Conservation (phyloP, 352 stramenopile genomes). For the Halophytophthora polymorphica region DNA sequence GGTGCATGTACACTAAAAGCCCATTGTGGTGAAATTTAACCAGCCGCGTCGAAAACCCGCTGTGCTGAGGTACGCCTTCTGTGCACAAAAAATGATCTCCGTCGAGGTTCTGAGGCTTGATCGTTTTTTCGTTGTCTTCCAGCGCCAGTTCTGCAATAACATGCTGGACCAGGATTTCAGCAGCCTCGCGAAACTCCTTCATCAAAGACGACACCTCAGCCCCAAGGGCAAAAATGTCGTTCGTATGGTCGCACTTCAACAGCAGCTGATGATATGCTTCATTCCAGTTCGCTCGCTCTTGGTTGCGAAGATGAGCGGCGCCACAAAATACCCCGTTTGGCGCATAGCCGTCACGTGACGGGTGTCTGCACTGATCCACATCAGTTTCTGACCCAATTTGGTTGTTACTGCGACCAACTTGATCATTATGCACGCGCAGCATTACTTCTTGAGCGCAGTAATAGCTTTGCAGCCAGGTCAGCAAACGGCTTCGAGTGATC, state of each 20-base stretch:
- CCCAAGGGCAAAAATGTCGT: slow-evolving; percentile 14
- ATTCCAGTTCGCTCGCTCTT: slow-evolving; percentile 23
- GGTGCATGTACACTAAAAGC: slow-evolving; percentile 35
- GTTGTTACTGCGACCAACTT: slow-evolving; percentile 17
- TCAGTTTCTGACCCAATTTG: slow-evolving; percentile 11
- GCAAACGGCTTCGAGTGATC: slow-evolving; percentile 37
- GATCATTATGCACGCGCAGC: slow-evolving; percentile 3
- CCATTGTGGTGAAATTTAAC: slow-evolving; percentile 30
- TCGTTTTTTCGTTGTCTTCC: slow-evolving; percentile 15
- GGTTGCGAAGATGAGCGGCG: slow-evolving; percentile 10
- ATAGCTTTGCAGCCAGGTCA: slow-evolving; percentile 40
- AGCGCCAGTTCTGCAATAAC: slow-evolving; percentile 40
- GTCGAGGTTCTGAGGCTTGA: slow-evolving; percentile 15
- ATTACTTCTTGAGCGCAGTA: slow-evolving; percentile 33
- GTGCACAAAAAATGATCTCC: slow-evolving; percentile 40
- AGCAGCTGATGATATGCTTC: slow-evolving; percentile 15
- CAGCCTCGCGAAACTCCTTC: slow-evolving; percentile 33
- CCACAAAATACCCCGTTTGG: slow-evolving; percentile 9
- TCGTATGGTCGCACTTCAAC: background rate
- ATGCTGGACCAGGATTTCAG: slow-evolving; percentile 24
- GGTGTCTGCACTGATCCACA: no score
- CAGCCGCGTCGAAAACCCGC: slow-evolving; percentile 2
- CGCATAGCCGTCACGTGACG: no score
- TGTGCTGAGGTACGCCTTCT: slow-evolving; percentile 16
- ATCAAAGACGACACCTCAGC: slow-evolving; percentile 29